A percentile compares a stretch with the other conserved stretches of the same genome.
These are phyloP conservation scores for Saccharomycopsis lassenensis DNA, from an alignment of 805 yeast genomes.

Conservation along the genomic window DNA sequence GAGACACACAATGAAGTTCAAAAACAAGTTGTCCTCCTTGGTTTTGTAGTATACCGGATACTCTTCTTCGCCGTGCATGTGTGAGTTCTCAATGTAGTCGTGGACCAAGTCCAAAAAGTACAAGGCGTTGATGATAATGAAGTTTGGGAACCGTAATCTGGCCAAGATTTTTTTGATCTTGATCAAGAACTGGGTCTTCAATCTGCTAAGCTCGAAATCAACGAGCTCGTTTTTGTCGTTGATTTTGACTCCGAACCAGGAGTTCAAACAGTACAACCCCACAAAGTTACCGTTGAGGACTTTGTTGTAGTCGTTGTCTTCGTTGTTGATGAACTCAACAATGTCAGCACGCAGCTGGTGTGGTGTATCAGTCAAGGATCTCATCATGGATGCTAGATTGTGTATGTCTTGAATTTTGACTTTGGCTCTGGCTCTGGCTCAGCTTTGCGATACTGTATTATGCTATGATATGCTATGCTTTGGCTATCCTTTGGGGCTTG, in stretches of 20 bases:
- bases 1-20: slow-evolving; percentile 17
- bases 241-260: slow-evolving; percentile 14
- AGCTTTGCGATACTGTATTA: too few species aligned
- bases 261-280: slow-evolving; percentile 15
- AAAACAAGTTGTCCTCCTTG: slow-evolving; percentile 17
- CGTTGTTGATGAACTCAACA: slow-evolving; percentile 14
- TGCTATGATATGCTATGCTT: too few species aligned
- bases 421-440: too few species aligned
- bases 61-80: slow-evolving; percentile 6
- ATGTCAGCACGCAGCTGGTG: slow-evolving; percentile 10
- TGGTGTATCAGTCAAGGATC: slow-evolving; percentile 14
- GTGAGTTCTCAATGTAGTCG: slow-evolving; percentile 7
- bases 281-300: slow-evolving; percentile 18
- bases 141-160: slow-evolving; percentile 17
- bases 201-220: slow-evolving; percentile 15
- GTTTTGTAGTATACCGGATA: slow-evolving; percentile 16
- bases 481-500: too few species aligned
- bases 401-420: too few species aligned
- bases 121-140: slow-evolving; percentile 16
- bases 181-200: slow-evolving; percentile 17
- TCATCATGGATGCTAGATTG: slow-evolving; percentile 10
- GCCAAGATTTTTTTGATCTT: slow-evolving; percentile 17
- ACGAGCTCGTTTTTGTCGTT: slow-evolving; percentile 7
- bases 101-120: slow-evolving; percentile 17
- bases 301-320: slow-evolving; percentile 14